These are phyloP conservation scores for Solanum corneliomulleri DNA, from an alignment of 257 asterid genomes.

Conservation along the genomic window DNA sequence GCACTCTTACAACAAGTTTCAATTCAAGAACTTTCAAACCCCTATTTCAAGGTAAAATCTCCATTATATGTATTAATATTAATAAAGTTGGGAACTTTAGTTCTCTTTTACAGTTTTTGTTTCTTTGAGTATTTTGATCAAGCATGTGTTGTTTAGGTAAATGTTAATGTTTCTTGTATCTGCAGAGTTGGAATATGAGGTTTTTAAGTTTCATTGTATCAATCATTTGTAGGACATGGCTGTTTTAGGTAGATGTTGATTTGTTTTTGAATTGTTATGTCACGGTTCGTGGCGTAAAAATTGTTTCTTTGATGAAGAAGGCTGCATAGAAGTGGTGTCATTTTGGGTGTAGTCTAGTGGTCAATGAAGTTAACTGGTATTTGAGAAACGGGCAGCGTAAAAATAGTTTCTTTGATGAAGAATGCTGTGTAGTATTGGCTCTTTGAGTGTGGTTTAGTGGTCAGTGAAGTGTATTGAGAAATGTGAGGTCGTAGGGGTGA, in stretches of 20 bases:
- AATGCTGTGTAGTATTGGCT: neutral
- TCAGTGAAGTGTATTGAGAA: neutral
- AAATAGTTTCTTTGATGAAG: neutral
- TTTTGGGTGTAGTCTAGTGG: neutral
- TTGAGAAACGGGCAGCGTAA: neutral
- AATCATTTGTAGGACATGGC: neutral
- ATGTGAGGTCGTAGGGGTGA: neutral
- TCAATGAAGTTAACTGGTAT: neutral
- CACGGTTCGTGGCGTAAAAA: neutral
- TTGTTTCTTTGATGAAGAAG: neutral
- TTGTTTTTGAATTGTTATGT: neutral
- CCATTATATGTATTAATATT: neutral
- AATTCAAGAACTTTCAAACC: constrained; percentile 14
- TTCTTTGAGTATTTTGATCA: neutral
- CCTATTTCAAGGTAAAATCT: constrained; percentile 30
- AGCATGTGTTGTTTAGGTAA: neutral
- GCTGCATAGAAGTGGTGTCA: neutral
- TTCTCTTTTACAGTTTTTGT: neutral
- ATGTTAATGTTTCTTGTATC: neutral
- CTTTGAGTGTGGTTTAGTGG: neutral
- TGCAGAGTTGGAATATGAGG: neutral
- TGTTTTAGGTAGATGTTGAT: neutral
- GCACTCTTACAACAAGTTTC: constrained; percentile 7
- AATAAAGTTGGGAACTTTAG: neutral
- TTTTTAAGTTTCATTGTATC: neutral